A percentile compares a stretch with the other conserved stretches of the same genome.
phyloP scores from a whole-genome alignment of 1,139 yeast genomes.

The Zhuliangozyma blackwelliae region DNA sequence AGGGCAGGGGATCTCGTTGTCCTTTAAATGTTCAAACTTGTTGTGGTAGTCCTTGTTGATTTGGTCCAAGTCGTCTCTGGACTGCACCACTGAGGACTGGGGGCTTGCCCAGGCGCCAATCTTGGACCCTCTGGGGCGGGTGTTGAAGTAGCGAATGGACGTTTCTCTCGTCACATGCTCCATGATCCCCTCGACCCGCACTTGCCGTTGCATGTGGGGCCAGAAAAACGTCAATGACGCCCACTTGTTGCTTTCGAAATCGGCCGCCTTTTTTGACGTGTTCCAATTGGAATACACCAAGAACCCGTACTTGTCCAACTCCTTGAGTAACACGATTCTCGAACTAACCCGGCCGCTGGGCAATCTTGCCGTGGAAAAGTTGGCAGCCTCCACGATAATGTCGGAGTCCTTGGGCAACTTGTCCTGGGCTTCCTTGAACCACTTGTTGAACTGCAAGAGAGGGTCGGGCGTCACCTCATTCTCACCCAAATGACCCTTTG shows the following conservation, averaged over 20 bases:
- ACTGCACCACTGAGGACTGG: slow-evolving; percentile 59
- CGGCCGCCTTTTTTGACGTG: slow-evolving; percentile 73
- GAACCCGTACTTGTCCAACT: slow-evolving; percentile 79
- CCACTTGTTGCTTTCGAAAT: slow-evolving; percentile 64
- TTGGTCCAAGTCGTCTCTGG: slow-evolving; percentile 60
- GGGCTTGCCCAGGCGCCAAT: slow-evolving; percentile 98
- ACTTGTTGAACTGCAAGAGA: slow-evolving; percentile 67
- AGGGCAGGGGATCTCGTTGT: slow-evolving; percentile 79
- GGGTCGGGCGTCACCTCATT: slow-evolving; percentile 57
- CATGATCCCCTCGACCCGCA: slow-evolving; percentile 83
- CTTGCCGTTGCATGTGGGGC: slow-evolving; percentile 87
- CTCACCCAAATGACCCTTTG: slow-evolving; percentile 58
- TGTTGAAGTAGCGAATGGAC: slow-evolving; percentile 70
- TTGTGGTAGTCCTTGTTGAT: slow-evolving; percentile 45
- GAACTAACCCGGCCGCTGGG: slow-evolving; percentile 88
- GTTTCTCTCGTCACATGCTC: slow-evolving; percentile 73
- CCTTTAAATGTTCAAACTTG: slow-evolving; percentile 52
- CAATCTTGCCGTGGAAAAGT: slow-evolving; percentile 78
- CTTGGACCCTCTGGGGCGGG: slow-evolving; percentile 89
- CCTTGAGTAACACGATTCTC: slow-evolving; percentile 81
- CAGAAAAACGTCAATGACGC: slow-evolving; percentile 91
- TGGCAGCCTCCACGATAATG: slow-evolving; percentile 70
- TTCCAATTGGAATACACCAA: slow-evolving; percentile 93
- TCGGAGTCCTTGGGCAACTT: slow-evolving; percentile 34
- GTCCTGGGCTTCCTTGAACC: slow-evolving; percentile 80